Evolutionary conservation across 164 flowering plant species (phyloP), one percentile per base, ranked within the genome.

Genomic region (Aristolochia contorta): DNA sequence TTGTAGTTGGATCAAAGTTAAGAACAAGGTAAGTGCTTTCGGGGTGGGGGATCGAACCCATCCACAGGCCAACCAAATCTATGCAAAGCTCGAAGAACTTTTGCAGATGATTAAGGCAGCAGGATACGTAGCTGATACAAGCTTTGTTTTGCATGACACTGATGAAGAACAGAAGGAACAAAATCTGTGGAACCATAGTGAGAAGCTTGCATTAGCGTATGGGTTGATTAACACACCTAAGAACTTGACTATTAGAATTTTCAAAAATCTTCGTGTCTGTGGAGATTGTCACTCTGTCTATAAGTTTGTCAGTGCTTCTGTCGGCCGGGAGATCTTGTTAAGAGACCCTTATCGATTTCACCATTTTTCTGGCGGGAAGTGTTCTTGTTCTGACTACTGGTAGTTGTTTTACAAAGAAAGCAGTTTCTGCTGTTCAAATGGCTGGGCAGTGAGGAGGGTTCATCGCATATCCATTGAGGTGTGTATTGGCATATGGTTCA

Each of bases 191-290:
- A 78, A 75, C 62, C 94, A 89, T 61, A 87, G 95, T 55, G 95
- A 87, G 76, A 80, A 81, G 70, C 77, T 87, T 47, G 92, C 90
- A 0, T 87, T 87, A 61, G 92, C 95, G 47, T 90, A 70, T 65
- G 83, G 79, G 10, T 69, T 89, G 77, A 78, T 84, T 20, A 80
- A 64, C 59, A 60, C 76, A 8, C 80, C 82, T 3, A 72, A 76
- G 60, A 81, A 82, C 49, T 72, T 80, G n/a, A 69, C 79, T 10
- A 49, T 90, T n/a, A 70, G 80, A 60, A 61, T 90, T 33, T 84
- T 87, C 70, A 90, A 85, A 77, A 90, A 90, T 62, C 90, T 90
- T 47, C 86, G 95, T n/a, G 92, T 87, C 23, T 90, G 97, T 53
- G 84, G 85, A 12, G 97, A 87, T 65, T 90, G 95, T 48, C 97